phyloP scores from a whole-genome alignment of 495 filamentous ascomycete genomes.

The Haplographium delicatum region DNA sequence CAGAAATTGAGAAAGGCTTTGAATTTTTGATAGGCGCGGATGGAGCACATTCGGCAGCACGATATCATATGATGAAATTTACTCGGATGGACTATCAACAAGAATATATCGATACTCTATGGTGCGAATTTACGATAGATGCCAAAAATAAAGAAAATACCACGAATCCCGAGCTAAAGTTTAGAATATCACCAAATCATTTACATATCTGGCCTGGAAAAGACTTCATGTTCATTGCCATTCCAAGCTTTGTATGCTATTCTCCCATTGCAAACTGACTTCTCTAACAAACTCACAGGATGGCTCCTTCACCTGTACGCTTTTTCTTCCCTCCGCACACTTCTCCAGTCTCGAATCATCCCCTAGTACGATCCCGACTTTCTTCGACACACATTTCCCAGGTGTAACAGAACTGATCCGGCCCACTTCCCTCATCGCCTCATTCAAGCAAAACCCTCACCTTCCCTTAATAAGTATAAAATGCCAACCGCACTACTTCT shows the following conservation, averaged over 20 bases:
- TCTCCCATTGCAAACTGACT: background rate
- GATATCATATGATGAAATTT: conserved; percentile 93
- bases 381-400: conserved; percentile 78
- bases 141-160: conserved; percentile 31
- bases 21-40: conserved; percentile 95
- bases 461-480: conserved; percentile 91
- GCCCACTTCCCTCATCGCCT: conserved; percentile 56
- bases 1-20: conserved; percentile 64
- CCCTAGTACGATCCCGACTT: conserved; percentile 51
- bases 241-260: conserved; percentile 61
- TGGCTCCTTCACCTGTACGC: conserved; percentile 89
- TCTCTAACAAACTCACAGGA: conserved; percentile 44
- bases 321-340: conserved; percentile 68
- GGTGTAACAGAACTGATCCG: conserved; percentile 82
- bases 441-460: conserved; percentile 76
- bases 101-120: conserved; percentile 92
- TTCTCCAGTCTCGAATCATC: conserved; percentile 56
- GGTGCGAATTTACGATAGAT: conserved; percentile 91
- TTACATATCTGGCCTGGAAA: conserved; percentile 96
- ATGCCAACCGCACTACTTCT: conserved; percentile 80
- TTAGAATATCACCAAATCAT: conserved; percentile 80
- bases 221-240: conserved; percentile 96
- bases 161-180: conserved; percentile 48
- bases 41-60: conserved; percentile 83
- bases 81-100: conserved; percentile 85